Evolutionary conservation across 169 alveolate genomes (phyloP), one percentile per base, ranked within the genome.

Genomic region (Plasmodium cynomolgi): DNA sequence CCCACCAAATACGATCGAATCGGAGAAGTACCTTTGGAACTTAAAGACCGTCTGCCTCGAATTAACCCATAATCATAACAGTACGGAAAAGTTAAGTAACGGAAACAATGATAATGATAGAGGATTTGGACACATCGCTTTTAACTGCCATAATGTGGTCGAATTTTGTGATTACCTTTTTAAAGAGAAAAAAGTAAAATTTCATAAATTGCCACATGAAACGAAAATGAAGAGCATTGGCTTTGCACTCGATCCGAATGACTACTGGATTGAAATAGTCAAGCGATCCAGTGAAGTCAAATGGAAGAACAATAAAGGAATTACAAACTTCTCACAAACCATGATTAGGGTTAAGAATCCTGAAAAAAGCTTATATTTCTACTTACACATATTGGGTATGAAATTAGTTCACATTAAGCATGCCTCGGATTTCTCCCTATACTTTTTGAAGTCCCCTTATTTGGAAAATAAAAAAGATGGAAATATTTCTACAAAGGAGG

Each of bases 111-210:
- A 96, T 79, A 95, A 96, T 80, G 84, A 94, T 68, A 94, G 96
- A 47, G 98, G 98, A 23, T 96, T 96, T 84, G 98, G 98, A 23
- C 97, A 96, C 68, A 94, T 96, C 39, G 97, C 97, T 58, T 96
- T 96, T 81, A 94, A 96, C 47, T 90, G 95, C 47, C 83, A 91
- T 4, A 91, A 96, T 92, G 97, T 96, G 44, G 58, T 44, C 5
- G 95, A 77, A 37, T 34, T 41, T 20, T 79, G 92, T 68, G 84
- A 68, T 88, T 44, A n/a, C 31, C 83, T 95, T 83, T 77, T 31
- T 83, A 56, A 92, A 75, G 41, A 81, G 23, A 50, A 81, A 92
- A 93, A 95, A 47, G 97, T 94, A 20, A 81, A 81, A 54, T 96
- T 95, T 80, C 97, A 92, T 26, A 96, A 96, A 91, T 90, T 95